These are phyloP conservation scores for Xerocomus potaroensis DNA, from an alignment of 768 basidiomycete genomes.

Conservation along the genomic window DNA sequence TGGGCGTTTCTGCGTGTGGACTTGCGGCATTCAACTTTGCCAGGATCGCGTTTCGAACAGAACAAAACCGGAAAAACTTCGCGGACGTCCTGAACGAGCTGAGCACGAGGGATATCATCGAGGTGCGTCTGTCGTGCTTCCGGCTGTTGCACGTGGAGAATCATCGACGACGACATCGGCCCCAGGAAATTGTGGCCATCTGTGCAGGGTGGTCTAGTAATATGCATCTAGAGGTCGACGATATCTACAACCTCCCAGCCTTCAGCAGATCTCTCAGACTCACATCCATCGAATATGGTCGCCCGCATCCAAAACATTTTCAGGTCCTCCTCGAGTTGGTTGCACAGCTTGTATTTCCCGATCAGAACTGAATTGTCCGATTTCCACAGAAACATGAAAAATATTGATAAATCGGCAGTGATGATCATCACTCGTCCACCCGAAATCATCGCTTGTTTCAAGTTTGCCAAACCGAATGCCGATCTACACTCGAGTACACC, in stretches of 20 bases:
- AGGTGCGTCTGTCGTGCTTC: constrained; percentile 17
- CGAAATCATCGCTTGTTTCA: constrained; percentile 58
- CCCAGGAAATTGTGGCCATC: constrained; percentile 53
- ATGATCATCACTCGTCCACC: constrained; percentile 66
- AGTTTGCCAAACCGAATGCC: constrained; percentile 16
- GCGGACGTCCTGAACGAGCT: constrained; percentile 19
- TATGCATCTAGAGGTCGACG: constrained; percentile 54
- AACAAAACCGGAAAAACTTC: constrained; percentile 4
- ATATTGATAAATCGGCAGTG: constrained; percentile 27
- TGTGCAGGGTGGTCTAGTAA: constrained; percentile 52
- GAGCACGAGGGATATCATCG: constrained; percentile 20
- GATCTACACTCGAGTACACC: background rate
- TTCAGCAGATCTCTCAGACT: constrained; percentile 41
- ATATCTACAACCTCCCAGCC: constrained; percentile 45
- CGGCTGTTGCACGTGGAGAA: background rate
- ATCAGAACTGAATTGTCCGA: background rate
- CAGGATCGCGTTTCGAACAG: constrained; percentile 41
- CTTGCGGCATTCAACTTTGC: constrained; percentile 65
- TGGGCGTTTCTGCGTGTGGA: constrained; percentile 52
- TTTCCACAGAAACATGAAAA: constrained; percentile 22
- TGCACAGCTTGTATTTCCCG: background rate
- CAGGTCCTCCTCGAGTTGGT: constrained; percentile 26
- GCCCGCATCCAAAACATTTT: constrained; percentile 37
- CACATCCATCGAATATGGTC: constrained; percentile 33
- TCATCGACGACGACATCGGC: background rate